phyloP scores from a whole-genome alignment of 1,284 basidiomycete genomes.

The Ceratorhiza oryzae-sativae region DNA sequence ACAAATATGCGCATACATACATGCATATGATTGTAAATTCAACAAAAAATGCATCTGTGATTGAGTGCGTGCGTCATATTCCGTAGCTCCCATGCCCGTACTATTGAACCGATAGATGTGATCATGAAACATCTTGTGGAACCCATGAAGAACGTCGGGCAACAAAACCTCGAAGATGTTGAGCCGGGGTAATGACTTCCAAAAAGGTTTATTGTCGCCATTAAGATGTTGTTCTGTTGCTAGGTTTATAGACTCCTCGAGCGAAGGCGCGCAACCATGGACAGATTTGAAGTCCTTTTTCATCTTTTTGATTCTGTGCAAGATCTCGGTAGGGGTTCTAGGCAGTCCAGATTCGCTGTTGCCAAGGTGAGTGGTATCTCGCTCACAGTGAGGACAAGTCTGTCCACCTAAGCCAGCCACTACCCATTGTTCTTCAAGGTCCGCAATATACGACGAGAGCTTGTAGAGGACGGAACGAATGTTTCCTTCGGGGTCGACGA shows the following conservation, averaged over 20 bases:
- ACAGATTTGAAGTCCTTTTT: not conserved
- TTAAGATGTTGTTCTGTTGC: slow-evolving; percentile 16
- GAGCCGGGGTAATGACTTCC: slow-evolving; percentile 1
- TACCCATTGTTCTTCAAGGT: slow-evolving; percentile 26
- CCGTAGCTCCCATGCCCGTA: slow-evolving; percentile 8
- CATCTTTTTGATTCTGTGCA: not conserved
- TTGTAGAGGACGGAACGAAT: slow-evolving; percentile 8
- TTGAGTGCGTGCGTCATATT: slow-evolving; percentile 12
- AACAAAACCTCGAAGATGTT: slow-evolving; percentile 15
- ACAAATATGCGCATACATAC: too few species aligned
- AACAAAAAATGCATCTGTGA: not conserved
- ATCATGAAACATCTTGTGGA: slow-evolving; percentile 35
- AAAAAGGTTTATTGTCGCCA: slow-evolving; percentile 33
- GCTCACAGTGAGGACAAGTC: slow-evolving; percentile 25
- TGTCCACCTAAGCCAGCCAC: not conserved
- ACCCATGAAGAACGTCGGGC: slow-evolving; percentile 33
- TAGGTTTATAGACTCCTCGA: not conserved
- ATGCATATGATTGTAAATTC: too few species aligned
- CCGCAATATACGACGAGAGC: slow-evolving; percentile 6
- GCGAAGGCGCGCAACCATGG: not conserved
- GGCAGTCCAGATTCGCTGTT: slow-evolving; percentile 4
- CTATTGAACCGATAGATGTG: slow-evolving; percentile 30
- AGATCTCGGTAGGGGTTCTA: slow-evolving; percentile 10
- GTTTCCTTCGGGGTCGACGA: slow-evolving; percentile 25
- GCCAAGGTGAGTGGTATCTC: slow-evolving; percentile 14